Percentiles rank a stretch among this genome's conserved stretches.
Evolutionary conservation across 345 rosid species (phyloP).

Genomic region (sweet orange (Citrus sinensis)): DVS_A1.0 CM039164.1:19003001-19003500

Average conservation of each 20-base stretch:
- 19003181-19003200: constrained; percentile 87
- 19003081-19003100: constrained; percentile 38
- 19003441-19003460: not conserved
- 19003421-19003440: too few species aligned
- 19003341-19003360: constrained; percentile 68
- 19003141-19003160: constrained; percentile 52
- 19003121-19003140: constrained; percentile 30
- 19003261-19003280: constrained; percentile 2
- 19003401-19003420: not conserved
- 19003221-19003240: not conserved
- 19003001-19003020: not conserved
- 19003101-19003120: constrained; percentile 35
- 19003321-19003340: constrained; percentile 61
- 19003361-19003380: constrained; percentile 89
- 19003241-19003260: constrained; percentile 2
- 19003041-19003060: constrained; percentile 43
- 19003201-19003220: constrained; percentile 82
- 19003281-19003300: constrained; percentile 17
- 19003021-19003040: constrained; percentile 47
- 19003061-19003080: constrained; percentile 40
- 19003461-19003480: not conserved
- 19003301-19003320: constrained; percentile 75
- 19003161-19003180: constrained; percentile 81
- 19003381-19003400: constrained; percentile 52
- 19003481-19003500: constrained; percentile 10